Evolutionary conservation across 179 eudicot species (phyloP).

Genomic region (Spinacia oleracea): DNA sequence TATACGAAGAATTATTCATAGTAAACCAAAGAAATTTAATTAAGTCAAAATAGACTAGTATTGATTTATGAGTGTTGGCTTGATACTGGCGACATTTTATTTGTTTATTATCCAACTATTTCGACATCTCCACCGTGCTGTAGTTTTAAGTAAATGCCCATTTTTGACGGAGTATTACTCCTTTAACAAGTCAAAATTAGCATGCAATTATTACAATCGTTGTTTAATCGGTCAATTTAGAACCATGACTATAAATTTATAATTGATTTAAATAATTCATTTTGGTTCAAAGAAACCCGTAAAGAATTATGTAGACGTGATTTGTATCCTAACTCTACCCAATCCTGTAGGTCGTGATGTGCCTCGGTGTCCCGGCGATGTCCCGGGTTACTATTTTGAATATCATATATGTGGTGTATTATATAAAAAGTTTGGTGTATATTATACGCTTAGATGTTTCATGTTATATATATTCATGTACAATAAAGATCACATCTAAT

Average conservation of each 20-base stretch:
- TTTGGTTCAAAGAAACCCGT: not conserved
- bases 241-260: not conserved
- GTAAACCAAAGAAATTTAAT: not conserved
- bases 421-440: too few species aligned
- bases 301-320: too few species aligned
- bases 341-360: too few species aligned
- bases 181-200: slow-evolving; percentile 5
- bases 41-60: not conserved
- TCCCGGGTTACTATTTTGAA: too few species aligned
- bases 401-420: too few species aligned
- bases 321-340: too few species aligned
- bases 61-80: not conserved
- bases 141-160: not conserved
- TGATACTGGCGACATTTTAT: not conserved
- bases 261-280: not conserved
- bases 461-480: too few species aligned
- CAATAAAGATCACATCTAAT: too few species aligned
- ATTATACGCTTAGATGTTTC: too few species aligned
- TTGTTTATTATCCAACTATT: not conserved
- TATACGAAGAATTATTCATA: not conserved
- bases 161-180: slow-evolving; percentile 7
- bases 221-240: not conserved
- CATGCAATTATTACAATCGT: not conserved
- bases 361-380: too few species aligned
- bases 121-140: not conserved